These are phyloP conservation scores for Capsicum baccatum DNA, from an alignment of 257 asterid species.

Conservation along the genomic window DNA sequence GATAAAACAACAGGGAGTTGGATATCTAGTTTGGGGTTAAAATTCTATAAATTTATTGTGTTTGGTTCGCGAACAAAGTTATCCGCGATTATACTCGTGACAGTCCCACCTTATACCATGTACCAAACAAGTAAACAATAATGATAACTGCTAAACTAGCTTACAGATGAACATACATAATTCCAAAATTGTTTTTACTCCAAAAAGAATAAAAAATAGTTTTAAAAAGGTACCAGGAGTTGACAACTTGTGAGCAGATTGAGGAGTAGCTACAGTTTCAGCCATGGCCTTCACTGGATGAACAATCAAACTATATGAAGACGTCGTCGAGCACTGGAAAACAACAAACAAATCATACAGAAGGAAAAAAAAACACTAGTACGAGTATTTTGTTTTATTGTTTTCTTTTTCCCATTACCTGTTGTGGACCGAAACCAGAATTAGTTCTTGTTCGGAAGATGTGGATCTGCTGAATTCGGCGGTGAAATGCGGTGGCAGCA, in stretches of 20 bases:
- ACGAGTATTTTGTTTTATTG: no score
- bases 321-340: constrained; percentile 34
- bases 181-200: background rate
- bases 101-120: no score
- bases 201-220: background rate
- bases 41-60: no score
- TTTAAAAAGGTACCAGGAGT: constrained; percentile 41
- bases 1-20: background rate
- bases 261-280: constrained; percentile 53
- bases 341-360: background rate
- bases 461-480: background rate
- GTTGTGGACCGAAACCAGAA: constrained; percentile 18
- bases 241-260: constrained; percentile 43
- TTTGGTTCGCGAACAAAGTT: no score
- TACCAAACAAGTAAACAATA: background rate
- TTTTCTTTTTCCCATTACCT: constrained; percentile 18
- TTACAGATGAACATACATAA: background rate
- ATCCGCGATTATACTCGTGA: no score
- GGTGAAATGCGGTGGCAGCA: constrained; percentile 22
- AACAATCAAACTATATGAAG: constrained; percentile 38
- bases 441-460: background rate
- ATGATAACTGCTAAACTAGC: background rate
- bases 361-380: background rate
- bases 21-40: no score
- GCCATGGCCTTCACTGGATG: constrained; percentile 76